These are phyloP conservation scores for Neopestalotiopsis sp. DNA, from an alignment of 2,329 filamentous ascomycete genomes.

Conservation along the genomic window DNA sequence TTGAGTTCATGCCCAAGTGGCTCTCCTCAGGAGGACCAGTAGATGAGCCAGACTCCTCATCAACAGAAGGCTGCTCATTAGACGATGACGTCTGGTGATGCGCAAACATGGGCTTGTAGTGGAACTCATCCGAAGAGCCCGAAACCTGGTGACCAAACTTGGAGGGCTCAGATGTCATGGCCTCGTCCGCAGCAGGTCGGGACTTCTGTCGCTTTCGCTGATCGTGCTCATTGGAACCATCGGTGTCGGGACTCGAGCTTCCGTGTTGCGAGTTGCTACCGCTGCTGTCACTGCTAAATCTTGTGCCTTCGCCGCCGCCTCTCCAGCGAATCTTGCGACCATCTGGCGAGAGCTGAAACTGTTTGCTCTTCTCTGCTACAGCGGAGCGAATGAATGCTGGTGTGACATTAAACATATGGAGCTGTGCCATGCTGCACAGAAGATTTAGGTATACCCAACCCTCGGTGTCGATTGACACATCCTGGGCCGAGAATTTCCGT, in stretches of 20 bases:
- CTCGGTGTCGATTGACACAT: slow-evolving; percentile 66
- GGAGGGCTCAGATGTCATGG: slow-evolving; percentile 43
- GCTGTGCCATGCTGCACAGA: slow-evolving; percentile 79
- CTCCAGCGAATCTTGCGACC: slow-evolving; percentile 82
- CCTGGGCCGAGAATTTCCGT: slow-evolving; percentile 46
- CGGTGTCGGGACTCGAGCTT: slow-evolving; percentile 55
- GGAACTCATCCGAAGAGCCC: slow-evolving; percentile 54
- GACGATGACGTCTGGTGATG: slow-evolving; percentile 49
- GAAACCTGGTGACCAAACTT: slow-evolving; percentile 44
- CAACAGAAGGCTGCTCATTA: slow-evolving; percentile 49
- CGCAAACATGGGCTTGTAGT: slow-evolving; percentile 68
- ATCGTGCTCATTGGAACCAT: slow-evolving; percentile 46
- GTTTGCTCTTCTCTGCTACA: slow-evolving; percentile 71
- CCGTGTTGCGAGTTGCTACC: slow-evolving; percentile 52
- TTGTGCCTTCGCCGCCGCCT: slow-evolving; percentile 69
- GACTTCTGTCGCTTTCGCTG: slow-evolving; percentile 53
- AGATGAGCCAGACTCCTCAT: slow-evolving; percentile 55
- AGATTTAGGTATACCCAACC: slow-evolving; percentile 87
- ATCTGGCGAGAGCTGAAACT: slow-evolving; percentile 78
- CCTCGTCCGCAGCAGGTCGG: slow-evolving; percentile 38
- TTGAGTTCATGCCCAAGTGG: slow-evolving; percentile 49
- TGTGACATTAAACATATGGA: slow-evolving; percentile 85
- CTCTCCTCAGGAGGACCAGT: slow-evolving; percentile 53
- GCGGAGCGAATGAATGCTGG: slow-evolving; percentile 77
- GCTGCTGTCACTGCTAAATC: slow-evolving; percentile 67